Evolutionary conservation across 2,329 filamentous ascomycete genomes (phyloP).

Genomic region (Exophiala spinifera): DNA sequence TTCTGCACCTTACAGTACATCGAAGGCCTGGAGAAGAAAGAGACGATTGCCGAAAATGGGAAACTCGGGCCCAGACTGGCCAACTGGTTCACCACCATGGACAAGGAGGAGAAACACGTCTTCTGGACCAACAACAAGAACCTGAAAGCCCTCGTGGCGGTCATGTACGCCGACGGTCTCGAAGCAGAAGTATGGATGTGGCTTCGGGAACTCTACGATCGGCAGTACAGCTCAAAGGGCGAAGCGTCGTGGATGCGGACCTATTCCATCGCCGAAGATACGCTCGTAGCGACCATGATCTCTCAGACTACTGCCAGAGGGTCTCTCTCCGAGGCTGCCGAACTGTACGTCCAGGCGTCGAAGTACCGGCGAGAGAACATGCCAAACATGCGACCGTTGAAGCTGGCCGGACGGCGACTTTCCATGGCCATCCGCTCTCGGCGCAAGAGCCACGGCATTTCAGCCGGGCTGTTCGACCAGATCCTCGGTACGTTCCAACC

Average conservation of each 20-base stretch:
- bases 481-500: constrained; percentile 7
- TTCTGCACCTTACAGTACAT: constrained; percentile 16
- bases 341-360: constrained; percentile 25
- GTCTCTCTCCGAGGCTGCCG: constrained; percentile 21
- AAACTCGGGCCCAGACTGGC: constrained; percentile 20
- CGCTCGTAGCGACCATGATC: constrained; percentile 26
- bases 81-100: constrained; percentile 23
- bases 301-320: constrained; percentile 14
- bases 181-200: constrained; percentile 30
- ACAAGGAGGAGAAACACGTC: constrained; percentile 10
- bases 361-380: constrained; percentile 27
- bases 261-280: constrained; percentile 24
- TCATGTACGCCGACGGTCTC: constrained; percentile 23
- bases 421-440: constrained; percentile 31
- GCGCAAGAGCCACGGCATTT: constrained; percentile 29
- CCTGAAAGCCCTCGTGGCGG: constrained; percentile 11
- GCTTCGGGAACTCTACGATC: constrained; percentile 23
- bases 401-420: constrained; percentile 22
- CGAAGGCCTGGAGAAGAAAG: constrained; percentile 15
- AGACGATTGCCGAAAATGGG: constrained; percentile 3
- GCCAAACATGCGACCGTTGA: constrained; percentile 18
- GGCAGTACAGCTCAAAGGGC: constrained; percentile 10
- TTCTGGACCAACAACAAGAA: constrained; percentile 18
- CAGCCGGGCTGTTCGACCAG: constrained; percentile 34
- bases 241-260: constrained; percentile 3